phyloP scores from a whole-genome alignment of 148 eudicot genomes.

The Gaultheria prostrata region DNA sequence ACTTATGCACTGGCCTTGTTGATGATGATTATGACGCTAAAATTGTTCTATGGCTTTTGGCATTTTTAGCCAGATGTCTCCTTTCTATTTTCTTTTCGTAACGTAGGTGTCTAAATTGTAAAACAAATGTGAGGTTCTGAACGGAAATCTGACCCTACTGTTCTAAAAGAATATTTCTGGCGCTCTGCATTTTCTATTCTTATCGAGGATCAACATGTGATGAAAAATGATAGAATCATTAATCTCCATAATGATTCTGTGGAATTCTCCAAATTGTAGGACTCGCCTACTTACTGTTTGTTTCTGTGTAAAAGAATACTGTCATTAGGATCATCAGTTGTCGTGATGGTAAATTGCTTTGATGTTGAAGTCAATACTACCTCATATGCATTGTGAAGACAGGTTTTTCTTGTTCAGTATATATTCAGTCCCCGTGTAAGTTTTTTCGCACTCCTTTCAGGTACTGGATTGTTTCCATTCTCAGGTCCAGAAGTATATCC shows the following conservation, averaged over 20 bases:
- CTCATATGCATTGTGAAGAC: background rate
- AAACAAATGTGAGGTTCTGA: background rate
- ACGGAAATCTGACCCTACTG: background rate
- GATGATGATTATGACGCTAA: background rate
- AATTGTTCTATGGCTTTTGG: background rate
- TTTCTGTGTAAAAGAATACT: background rate
- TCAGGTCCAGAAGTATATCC: constrained; percentile 18
- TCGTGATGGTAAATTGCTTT: background rate
- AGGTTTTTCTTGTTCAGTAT: background rate
- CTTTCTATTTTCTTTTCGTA: background rate
- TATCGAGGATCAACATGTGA: background rate
- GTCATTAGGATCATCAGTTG: background rate
- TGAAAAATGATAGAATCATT: background rate
- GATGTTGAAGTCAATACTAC: background rate
- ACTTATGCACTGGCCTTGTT: background rate
- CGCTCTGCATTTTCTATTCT: background rate
- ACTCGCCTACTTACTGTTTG: background rate
- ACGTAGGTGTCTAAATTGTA: background rate
- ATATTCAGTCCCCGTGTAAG: background rate
- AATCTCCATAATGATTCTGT: background rate
- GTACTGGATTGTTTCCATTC: constrained; percentile 20
- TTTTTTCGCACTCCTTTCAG: constrained; percentile 13
- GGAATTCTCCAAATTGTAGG: background rate
- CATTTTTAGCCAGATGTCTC: background rate
- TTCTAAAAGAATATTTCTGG: too few relatives aligned